These are phyloP conservation scores for Clavispora santaluciae DNA, from an alignment of 805 yeast species.

Conservation along the genomic window DNA sequence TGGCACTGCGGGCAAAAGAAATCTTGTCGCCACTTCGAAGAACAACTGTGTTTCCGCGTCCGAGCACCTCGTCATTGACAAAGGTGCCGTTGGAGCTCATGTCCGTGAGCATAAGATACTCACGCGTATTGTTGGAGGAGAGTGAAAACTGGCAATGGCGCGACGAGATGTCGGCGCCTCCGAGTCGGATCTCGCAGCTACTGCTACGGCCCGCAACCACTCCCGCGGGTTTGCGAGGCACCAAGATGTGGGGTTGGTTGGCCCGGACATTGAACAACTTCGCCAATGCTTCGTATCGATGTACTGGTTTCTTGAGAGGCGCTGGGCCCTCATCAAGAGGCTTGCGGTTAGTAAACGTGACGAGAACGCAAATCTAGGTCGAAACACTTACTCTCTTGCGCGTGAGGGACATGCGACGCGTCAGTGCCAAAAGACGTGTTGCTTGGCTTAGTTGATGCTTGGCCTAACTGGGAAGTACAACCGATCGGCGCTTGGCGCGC, in stretches of 20 bases:
- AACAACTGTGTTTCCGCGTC: conserved; percentile 44
- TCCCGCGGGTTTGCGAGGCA: conserved; percentile 22
- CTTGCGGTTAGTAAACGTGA: conserved; percentile 14
- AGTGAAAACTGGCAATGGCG: conserved; percentile 53
- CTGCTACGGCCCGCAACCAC: conserved; percentile 52
- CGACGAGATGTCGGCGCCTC: conserved; percentile 61
- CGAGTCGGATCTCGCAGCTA: conserved; percentile 50
- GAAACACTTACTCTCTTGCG: conserved; percentile 27
- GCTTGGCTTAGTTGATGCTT: background rate
- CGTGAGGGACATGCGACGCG: conserved; percentile 18
- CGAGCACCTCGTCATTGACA: conserved; percentile 52
- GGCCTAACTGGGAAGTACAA: background rate
- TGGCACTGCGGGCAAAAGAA: conserved; percentile 48
- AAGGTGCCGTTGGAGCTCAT: conserved; percentile 62
- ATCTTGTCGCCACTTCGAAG: conserved; percentile 62
- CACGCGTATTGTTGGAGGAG: conserved; percentile 30
- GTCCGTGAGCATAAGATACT: conserved; percentile 48
- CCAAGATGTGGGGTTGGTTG: conserved; percentile 18
- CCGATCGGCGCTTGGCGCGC: background rate
- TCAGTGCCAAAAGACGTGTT: background rate
- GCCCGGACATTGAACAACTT: conserved; percentile 19
- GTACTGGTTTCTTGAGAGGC: conserved; percentile 14
- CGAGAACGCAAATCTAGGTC: background rate
- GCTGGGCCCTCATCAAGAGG: conserved; percentile 8
- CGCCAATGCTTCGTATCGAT: conserved; percentile 18